phyloP scores from a whole-genome alignment of 78 protist species.

The Fonticula alba region DNA sequence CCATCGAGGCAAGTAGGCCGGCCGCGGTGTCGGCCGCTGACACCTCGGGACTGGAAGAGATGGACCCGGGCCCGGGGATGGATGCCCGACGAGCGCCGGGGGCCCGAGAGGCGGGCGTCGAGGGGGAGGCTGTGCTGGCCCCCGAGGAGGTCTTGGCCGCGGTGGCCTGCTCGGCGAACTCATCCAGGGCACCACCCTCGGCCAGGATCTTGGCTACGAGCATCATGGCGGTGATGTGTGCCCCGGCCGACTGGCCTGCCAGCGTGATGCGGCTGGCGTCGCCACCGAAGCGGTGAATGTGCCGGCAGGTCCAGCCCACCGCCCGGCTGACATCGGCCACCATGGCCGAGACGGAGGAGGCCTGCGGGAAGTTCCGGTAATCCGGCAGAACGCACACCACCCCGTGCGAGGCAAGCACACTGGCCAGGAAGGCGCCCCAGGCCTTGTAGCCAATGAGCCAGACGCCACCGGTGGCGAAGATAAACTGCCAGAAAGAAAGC shows the following conservation, averaged over 20 bases:
- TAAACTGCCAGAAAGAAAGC: too few relatives aligned
- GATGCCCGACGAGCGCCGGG: too few relatives aligned
- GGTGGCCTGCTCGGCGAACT: background rate
- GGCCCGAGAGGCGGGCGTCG: too few relatives aligned
- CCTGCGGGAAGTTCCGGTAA: slow-evolving; percentile 52
- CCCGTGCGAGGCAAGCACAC: slow-evolving; percentile 3
- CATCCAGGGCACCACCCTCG: background rate
- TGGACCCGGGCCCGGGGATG: too few relatives aligned
- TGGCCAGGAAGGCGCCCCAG: slow-evolving; percentile 32
- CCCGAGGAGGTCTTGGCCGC: background rate
- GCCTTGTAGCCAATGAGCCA: slow-evolving; percentile 47
- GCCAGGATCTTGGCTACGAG: background rate
- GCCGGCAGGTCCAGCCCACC: slow-evolving; percentile 11
- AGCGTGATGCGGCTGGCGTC: slow-evolving; percentile 16
- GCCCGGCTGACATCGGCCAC: slow-evolving; percentile 16
- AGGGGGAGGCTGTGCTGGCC: background rate
- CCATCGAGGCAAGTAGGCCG: too few relatives aligned
- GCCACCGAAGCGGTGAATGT: slow-evolving; percentile 21
- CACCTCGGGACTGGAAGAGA: too few relatives aligned
- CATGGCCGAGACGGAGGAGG: slow-evolving; percentile 9
- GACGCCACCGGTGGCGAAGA: slow-evolving; percentile 42
- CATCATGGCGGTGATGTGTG: slow-evolving; percentile 15
- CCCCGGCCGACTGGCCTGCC: slow-evolving; percentile 44
- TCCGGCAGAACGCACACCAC: slow-evolving; percentile 15
- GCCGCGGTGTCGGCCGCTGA: too few relatives aligned